Evolutionary conservation across 257 asterid species (phyloP).

Genomic region (Gentiana dahurica): DNA sequence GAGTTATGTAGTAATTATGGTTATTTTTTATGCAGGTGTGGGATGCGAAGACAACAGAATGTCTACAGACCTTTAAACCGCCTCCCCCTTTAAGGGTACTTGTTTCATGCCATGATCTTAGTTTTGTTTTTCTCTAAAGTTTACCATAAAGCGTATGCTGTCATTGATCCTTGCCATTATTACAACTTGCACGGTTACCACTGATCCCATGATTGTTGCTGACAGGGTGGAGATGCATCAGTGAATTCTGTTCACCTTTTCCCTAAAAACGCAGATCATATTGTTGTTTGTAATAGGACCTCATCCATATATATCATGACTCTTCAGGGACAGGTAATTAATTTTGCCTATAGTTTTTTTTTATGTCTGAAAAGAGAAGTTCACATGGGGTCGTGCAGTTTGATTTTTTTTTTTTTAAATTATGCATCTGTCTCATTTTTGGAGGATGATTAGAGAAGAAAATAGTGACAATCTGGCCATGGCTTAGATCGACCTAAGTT

Average conservation of each 20-base stretch:
- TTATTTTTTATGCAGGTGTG: constrained; percentile 54
- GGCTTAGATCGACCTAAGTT: too few species aligned
- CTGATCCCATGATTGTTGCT: constrained; percentile 9
- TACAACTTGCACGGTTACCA: neutral
- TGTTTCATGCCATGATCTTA: constrained; percentile 7
- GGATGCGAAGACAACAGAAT: constrained; percentile 86
- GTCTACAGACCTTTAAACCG: constrained; percentile 91
- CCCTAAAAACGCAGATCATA: constrained; percentile 87
- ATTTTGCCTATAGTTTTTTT: neutral
- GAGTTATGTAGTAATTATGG: neutral
- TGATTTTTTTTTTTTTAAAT: too few species aligned
- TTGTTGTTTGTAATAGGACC: constrained; percentile 92
- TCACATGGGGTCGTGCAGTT: too few species aligned
- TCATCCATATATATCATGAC: constrained; percentile 95
- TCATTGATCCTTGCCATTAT: neutral
- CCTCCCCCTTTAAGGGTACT: constrained; percentile 95
- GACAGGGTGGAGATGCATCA: constrained; percentile 97
- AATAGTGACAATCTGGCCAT: too few species aligned
- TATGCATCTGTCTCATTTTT: too few species aligned
- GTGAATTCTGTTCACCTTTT: constrained; percentile 83
- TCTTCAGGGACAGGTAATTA: constrained; percentile 87
- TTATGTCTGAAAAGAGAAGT: too few species aligned
- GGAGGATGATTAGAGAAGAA: too few species aligned
- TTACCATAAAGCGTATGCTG: neutral
- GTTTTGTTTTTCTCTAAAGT: neutral